Percentiles rank a stretch among this genome's conserved stretches.
phyloP scores from a whole-genome alignment of 1,284 basidiomycete species.

The Papiliotrema fonsecae region DNA sequence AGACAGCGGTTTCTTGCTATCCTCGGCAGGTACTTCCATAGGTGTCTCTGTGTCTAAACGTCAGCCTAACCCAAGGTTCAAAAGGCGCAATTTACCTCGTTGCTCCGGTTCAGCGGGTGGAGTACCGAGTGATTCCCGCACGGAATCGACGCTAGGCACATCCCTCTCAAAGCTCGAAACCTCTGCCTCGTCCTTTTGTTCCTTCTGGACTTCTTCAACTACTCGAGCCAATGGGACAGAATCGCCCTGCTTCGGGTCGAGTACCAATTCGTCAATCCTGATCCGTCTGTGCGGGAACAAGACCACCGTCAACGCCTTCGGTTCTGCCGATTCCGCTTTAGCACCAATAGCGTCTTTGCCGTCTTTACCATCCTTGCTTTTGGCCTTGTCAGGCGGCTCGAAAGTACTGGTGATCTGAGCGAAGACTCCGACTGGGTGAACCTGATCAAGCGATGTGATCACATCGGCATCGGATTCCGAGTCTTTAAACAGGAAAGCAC shows the following conservation, averaged over 20 bases:
- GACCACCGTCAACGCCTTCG: constrained; percentile 67
- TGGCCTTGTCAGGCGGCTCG: constrained; percentile 51
- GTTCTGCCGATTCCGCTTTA: constrained; percentile 44
- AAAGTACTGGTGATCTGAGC: constrained; percentile 97
- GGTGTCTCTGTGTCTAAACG: not conserved
- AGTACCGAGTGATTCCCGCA: constrained; percentile 44
- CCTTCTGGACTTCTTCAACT: constrained; percentile 25
- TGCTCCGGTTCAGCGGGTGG: not conserved
- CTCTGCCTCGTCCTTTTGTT: constrained; percentile 30
- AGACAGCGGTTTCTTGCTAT: constrained; percentile 17
- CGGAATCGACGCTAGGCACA: constrained; percentile 53
- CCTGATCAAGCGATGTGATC: constrained; percentile 80
- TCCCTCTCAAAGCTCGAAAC: constrained; percentile 58
- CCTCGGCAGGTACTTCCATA: not conserved
- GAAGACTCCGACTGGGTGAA: constrained; percentile 93
- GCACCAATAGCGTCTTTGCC: constrained; percentile 50
- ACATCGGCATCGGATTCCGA: constrained; percentile 89
- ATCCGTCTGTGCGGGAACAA: constrained; percentile 93
- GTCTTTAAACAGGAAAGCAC: constrained; percentile 95
- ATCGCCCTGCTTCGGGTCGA: constrained; percentile 21
- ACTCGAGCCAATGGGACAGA: constrained; percentile 13
- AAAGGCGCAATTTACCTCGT: not conserved
- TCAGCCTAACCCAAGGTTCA: not conserved
- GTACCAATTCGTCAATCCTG: constrained; percentile 73
- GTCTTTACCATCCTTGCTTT: constrained; percentile 53